These are phyloP conservation scores for Saitozyma sp. DNA, from an alignment of 768 basidiomycete genomes.

Conservation along the genomic window DNA sequence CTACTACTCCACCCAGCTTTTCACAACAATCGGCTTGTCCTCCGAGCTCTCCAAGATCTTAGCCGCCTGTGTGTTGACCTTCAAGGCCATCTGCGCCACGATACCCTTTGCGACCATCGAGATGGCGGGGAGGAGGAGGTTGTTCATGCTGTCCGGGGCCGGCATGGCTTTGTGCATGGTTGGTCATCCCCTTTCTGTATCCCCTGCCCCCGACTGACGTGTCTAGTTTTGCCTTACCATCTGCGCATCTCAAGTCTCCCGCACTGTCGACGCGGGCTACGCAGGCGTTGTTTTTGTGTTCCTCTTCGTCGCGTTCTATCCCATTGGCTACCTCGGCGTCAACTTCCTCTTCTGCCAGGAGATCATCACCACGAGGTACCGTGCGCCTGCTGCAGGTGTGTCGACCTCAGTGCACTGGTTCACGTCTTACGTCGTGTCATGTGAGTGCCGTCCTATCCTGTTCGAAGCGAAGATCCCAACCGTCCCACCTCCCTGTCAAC, in stretches of 20 bases:
- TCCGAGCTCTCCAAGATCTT: constrained; percentile 23
- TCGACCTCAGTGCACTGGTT: constrained; percentile 27
- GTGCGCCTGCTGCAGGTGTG: constrained; percentile 28
- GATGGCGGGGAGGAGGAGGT: constrained; percentile 19
- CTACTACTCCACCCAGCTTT: constrained; percentile 26
- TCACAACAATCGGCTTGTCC: constrained; percentile 23
- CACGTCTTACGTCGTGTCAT: constrained; percentile 18
- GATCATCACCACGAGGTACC: constrained; percentile 27
- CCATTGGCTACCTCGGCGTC: constrained; percentile 30
- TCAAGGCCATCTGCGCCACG: constrained; percentile 23
- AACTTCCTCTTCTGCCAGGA: constrained; percentile 31
- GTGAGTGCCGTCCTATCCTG: constrained; percentile 4
- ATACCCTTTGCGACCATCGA: constrained; percentile 33
- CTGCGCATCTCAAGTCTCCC: constrained; percentile 29
- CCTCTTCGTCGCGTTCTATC: constrained; percentile 30
- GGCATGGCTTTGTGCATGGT: constrained; percentile 27
- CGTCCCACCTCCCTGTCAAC: too few relatives aligned
- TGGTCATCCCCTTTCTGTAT: too few relatives aligned
- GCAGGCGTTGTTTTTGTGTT: constrained; percentile 26
- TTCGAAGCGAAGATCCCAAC: too few relatives aligned
- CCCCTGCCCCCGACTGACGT: too few relatives aligned
- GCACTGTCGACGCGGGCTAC: constrained; percentile 23
- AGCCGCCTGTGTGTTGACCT: constrained; percentile 22
- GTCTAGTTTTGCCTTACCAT: constrained; percentile 17
- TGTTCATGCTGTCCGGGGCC: constrained; percentile 19